Evolutionary conservation across 768 basidiomycete genomes (phyloP), one percentile per base, ranked within the genome.

Genomic region (Galerina marginata): DNA sequence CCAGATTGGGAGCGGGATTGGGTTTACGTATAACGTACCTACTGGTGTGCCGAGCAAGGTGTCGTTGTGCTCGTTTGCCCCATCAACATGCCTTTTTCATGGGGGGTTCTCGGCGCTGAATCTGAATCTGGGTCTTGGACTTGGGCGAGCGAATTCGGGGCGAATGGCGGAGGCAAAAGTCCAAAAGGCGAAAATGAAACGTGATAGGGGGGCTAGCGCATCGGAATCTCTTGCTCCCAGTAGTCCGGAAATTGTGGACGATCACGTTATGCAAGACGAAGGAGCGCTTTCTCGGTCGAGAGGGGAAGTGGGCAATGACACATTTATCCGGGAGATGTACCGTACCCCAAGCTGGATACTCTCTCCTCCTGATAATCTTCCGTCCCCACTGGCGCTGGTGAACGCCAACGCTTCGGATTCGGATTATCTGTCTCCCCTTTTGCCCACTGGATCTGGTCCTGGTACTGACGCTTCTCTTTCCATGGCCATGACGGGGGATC

Each of bases 1-100:
- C 68, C 78, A 81, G 43, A 79, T 82, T 42, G 83, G 83, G 20
- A 78, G 76, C 36, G 83, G 86, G 23, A 86, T 85, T 50, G 83
- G 83, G 6, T 86, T 81, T 65, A 81, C 73, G 26, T 81, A 80
- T 67, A 75, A 65, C 36, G 54, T 75, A 5, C 77, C 76, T 26
- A 71, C 75, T 37, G 65, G 64, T 16, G 55, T 40, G 4, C 61
- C 67, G 4, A 69, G 67, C 14, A 68, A 69, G 47, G 55, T 64
- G 14, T 70, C 71, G 25, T 39, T 72, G 9, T 49, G 57, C 39
- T 69, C 71, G 15, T 65, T 68, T 43, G 54, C 64, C 25, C 65
- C 71, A 6, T 58, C 67, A 1, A 57, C 58, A 40, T 69, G 71
- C 37, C 26, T 71, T 12, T 71, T 71, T 42, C 59, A 66, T 43